Evolutionary conservation across 2,329 filamentous ascomycete genomes (phyloP).

Genomic region (Truncatella angustata): DNA sequence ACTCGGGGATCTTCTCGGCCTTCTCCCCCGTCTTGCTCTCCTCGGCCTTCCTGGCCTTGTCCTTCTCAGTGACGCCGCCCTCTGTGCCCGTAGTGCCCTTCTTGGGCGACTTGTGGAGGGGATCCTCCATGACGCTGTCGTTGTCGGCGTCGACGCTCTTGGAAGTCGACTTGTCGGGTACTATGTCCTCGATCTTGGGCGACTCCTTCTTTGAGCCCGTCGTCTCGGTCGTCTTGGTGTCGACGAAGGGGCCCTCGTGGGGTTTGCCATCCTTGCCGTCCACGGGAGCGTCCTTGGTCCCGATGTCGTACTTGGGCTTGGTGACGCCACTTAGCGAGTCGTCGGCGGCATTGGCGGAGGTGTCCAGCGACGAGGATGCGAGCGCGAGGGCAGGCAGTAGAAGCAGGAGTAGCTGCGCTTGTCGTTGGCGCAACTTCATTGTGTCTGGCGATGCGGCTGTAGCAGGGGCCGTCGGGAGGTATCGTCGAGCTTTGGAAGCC

Average conservation of each 20-base stretch:
- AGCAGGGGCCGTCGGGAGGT: too few relatives aligned
- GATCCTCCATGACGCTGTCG: slow-evolving; percentile 93
- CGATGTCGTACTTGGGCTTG: slow-evolving; percentile 38
- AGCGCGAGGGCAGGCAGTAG: slow-evolving; percentile 24
- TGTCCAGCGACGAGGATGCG: slow-evolving; percentile 18
- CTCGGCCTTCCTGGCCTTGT: slow-evolving; percentile 68
- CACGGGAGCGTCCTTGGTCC: slow-evolving; percentile 77
- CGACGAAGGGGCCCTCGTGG: slow-evolving; percentile 79
- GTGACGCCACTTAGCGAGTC: slow-evolving; percentile 33
- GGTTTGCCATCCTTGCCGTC: slow-evolving; percentile 94
- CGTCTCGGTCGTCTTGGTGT: slow-evolving; percentile 36
- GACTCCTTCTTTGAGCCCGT: slow-evolving; percentile 36
- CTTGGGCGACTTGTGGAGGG: slow-evolving; percentile 70
- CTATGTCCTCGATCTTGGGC: slow-evolving; percentile 48
- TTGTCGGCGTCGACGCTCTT: slow-evolving; percentile 62
- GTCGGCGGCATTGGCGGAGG: slow-evolving; percentile 14
- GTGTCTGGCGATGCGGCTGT: slow-evolving; percentile 13
- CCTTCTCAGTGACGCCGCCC: slow-evolving; percentile 85
- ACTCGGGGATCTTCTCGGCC: slow-evolving; percentile 71
- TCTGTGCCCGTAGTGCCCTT: slow-evolving; percentile 86
- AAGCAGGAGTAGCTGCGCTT: slow-evolving; percentile 25
- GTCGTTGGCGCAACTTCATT: slow-evolving; percentile 27
- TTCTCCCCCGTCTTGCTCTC: slow-evolving; percentile 65
- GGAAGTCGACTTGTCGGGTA: slow-evolving; percentile 46
- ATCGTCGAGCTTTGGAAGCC: too few relatives aligned